These are phyloP conservation scores for Leptodontidium sp. DNA, from an alignment of 2,329 filamentous ascomycete species.

Conservation along the genomic window DNA sequence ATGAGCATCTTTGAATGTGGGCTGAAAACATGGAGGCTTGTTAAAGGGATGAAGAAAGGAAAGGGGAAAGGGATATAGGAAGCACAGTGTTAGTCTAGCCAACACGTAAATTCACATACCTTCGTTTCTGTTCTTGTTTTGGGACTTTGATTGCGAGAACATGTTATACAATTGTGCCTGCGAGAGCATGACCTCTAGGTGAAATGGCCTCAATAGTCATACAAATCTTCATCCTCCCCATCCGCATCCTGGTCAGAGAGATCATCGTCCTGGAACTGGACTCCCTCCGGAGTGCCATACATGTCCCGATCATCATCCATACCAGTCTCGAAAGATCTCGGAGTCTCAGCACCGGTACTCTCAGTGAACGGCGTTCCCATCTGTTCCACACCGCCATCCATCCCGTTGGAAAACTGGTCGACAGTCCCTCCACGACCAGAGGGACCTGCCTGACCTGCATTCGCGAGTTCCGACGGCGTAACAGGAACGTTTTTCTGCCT, in stretches of 20 bases:
- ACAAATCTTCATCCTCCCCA: conserved; percentile 30
- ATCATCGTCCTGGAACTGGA: conserved; percentile 15
- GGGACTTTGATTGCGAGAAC: not conserved
- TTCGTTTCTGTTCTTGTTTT: not conserved
- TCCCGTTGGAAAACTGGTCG: not conserved
- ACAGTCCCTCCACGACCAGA: not conserved
- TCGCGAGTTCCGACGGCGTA: conserved; percentile 5
- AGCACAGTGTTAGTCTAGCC: not conserved
- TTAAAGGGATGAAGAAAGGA: not conserved
- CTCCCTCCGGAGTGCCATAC: conserved; percentile 10
- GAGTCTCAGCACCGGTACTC: not conserved
- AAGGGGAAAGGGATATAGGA: not conserved
- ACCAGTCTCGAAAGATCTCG: conserved; percentile 11
- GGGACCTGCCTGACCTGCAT: not conserved
- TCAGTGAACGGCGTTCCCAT: not conserved
- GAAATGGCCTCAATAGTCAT: not conserved
- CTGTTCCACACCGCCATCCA: not conserved
- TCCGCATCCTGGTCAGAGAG: conserved; percentile 28
- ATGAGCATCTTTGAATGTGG: conserved; percentile 51
- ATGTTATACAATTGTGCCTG: not conserved
- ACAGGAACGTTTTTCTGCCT: not conserved
- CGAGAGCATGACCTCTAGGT: not conserved
- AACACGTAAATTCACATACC: not conserved
- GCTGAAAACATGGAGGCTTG: not conserved
- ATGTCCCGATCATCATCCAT: conserved; percentile 8